Evolutionary conservation across 768 basidiomycete genomes (phyloP).

Genomic region (Gymnopilus junonius): DNA sequence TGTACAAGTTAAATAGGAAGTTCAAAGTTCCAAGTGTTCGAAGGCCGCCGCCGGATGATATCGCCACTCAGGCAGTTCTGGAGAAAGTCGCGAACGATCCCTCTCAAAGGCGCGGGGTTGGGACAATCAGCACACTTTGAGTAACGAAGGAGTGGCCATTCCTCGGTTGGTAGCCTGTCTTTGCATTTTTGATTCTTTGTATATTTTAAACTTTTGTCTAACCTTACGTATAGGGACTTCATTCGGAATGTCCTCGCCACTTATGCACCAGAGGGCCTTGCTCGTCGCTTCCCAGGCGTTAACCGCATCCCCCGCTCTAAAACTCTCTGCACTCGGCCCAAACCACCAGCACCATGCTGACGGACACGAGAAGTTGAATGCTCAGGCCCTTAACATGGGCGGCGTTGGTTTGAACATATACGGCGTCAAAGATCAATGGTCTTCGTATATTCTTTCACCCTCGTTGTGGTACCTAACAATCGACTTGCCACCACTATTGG

Average conservation of each 20-base stretch:
- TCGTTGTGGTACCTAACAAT: constrained; percentile 27
- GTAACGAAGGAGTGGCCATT: constrained; percentile 18
- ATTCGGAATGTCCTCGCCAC: constrained; percentile 17
- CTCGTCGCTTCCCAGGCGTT: constrained; percentile 23
- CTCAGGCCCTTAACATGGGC: constrained; percentile 28
- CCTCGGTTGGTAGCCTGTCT: constrained; percentile 15
- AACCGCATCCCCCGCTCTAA: constrained; percentile 14
- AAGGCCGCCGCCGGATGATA: constrained; percentile 17
- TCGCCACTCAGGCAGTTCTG: constrained; percentile 22
- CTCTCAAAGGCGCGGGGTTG: constrained; percentile 18
- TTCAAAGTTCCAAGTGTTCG: constrained; percentile 20
- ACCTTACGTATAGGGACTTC: constrained; percentile 15
- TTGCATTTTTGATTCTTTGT: not conserved
- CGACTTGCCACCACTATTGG: constrained; percentile 23
- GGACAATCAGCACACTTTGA: constrained; percentile 20
- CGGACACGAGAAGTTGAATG: constrained; percentile 31
- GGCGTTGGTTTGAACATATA: no score
- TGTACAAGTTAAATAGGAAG: constrained; percentile 16
- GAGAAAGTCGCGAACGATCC: constrained; percentile 22
- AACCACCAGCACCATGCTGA: constrained; percentile 29
- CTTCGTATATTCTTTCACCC: constrained; percentile 22
- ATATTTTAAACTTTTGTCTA: not conserved
- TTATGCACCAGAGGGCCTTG: constrained; percentile 25
- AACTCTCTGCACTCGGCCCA: constrained; percentile 22
- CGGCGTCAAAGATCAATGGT: constrained; percentile 29